phyloP scores from a whole-genome alignment of 192 early-diverging fungal species.

The Coemansia sp. region DNA sequence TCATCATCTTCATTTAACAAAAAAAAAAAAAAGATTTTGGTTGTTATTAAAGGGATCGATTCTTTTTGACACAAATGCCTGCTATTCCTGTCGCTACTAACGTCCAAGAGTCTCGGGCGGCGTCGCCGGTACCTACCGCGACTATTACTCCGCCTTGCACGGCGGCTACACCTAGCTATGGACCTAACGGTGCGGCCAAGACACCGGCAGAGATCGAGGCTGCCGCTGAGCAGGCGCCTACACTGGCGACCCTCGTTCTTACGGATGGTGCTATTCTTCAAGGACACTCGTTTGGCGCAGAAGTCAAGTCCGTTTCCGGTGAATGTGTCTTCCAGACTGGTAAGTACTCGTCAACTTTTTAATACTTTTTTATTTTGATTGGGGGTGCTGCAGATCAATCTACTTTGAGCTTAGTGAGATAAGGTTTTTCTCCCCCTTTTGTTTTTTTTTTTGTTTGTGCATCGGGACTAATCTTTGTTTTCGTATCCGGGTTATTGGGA shows the following conservation, averaged over 20 bases:
- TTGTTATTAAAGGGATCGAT: neutral
- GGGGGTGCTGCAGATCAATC: slow-evolving; percentile 3
- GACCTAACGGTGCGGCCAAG: slow-evolving; percentile 42
- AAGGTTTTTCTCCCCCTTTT: neutral
- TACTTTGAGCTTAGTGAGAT: neutral
- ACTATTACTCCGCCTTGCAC: slow-evolving; percentile 50
- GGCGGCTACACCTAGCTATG: slow-evolving; percentile 34
- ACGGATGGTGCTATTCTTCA: slow-evolving; percentile 83
- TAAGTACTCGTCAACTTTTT: slow-evolving; percentile 38
- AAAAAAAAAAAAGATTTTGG: neutral
- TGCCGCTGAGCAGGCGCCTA: slow-evolving; percentile 25
- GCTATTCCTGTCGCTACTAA: slow-evolving; percentile 52
- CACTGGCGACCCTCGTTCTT: slow-evolving; percentile 71
- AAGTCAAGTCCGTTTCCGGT: slow-evolving; percentile 79
- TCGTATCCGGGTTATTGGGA: neutral
- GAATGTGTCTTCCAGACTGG: slow-evolving; percentile 99
- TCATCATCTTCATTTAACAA: neutral
- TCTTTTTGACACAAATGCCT: slow-evolving; percentile 15
- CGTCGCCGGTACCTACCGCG: slow-evolving; percentile 29
- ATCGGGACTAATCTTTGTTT: neutral
- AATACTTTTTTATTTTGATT: neutral
- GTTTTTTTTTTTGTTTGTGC: neutral
- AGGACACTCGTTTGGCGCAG: slow-evolving; percentile 95
- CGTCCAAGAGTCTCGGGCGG: slow-evolving; percentile 48
- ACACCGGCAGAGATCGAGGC: slow-evolving; percentile 40